A percentile compares a stretch with the other conserved stretches of the same genome.
phyloP scores from a whole-genome alignment of 2,329 filamentous ascomycete genomes.

The Penicillium freii region DNA sequence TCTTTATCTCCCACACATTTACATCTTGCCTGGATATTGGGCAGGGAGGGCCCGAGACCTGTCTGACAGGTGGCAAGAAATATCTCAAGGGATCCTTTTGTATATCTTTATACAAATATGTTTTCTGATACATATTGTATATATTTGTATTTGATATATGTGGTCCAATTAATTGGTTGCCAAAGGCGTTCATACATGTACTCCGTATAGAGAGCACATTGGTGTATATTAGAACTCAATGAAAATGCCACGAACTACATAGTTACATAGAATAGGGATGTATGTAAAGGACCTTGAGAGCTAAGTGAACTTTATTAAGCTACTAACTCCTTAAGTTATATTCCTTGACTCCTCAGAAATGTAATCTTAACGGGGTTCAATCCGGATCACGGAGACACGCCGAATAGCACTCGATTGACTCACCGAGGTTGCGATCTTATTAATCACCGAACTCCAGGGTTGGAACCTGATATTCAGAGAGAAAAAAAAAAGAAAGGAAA shows the following conservation, averaged over 20 bases:
- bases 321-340: background rate
- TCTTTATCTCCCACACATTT: background rate
- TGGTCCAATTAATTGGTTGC: background rate
- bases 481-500: background rate
- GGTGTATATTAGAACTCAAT: background rate
- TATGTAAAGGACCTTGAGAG: background rate
- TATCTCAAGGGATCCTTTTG: background rate
- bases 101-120: background rate
- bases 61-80: background rate
- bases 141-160: background rate
- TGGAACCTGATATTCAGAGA: background rate
- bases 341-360: background rate
- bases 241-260: background rate
- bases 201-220: background rate
- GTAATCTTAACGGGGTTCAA: background rate
- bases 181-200: background rate
- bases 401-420: slow-evolving; percentile 20
- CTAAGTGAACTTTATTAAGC: background rate
- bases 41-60: slow-evolving; percentile 4
- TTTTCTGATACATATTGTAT: background rate
- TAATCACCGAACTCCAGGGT: slow-evolving; percentile 12
- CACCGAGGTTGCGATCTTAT: slow-evolving; percentile 21
- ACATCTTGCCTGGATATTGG: slow-evolving; percentile 1
- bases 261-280: background rate
- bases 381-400: slow-evolving; percentile 3